Conservation (phyloP, 495 filamentous ascomycete genomes). For the Bacidia rubella region DNA sequence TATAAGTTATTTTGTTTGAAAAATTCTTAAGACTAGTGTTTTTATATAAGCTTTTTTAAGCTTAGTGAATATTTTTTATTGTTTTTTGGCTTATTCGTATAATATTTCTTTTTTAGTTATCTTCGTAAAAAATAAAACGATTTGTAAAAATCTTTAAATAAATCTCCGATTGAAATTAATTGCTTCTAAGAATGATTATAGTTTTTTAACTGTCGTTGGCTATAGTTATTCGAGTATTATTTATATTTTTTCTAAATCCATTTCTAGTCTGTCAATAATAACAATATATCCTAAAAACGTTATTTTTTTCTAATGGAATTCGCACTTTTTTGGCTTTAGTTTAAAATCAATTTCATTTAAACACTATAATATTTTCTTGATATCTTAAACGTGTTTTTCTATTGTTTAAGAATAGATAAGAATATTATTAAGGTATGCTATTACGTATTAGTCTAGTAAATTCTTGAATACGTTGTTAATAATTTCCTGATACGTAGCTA, state of each 20-base stretch:
- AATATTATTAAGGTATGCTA: slow-evolving; percentile 9
- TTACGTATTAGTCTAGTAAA: background rate
- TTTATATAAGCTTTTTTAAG: slow-evolving; percentile 11
- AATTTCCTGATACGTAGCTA: background rate
- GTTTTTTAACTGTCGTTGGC: slow-evolving; percentile 9
- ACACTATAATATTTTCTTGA: slow-evolving; percentile 4
- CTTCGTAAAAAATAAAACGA: slow-evolving; percentile 2
- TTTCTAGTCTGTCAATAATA: slow-evolving; percentile 16
- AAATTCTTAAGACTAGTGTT: slow-evolving; percentile 8
- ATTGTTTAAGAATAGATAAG: slow-evolving; percentile 1
- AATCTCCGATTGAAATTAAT: slow-evolving; percentile 18
- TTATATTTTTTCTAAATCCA: slow-evolving; percentile 20
- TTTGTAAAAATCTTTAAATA: slow-evolving; percentile 13
- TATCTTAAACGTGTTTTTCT: slow-evolving; percentile 1
- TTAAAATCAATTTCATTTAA: slow-evolving; percentile 15
- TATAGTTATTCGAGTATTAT: slow-evolving; percentile 14
- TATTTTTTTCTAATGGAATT: slow-evolving; percentile 22
- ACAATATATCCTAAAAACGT: slow-evolving; percentile 24
- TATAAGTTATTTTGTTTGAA: slow-evolving; percentile 5
- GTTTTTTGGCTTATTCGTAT: slow-evolving; percentile 10
- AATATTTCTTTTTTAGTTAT: slow-evolving; percentile 11
- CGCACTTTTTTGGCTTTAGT: slow-evolving; percentile 21
- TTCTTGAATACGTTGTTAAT: background rate
- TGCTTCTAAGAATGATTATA: slow-evolving; percentile 14
- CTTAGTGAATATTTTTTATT: slow-evolving; percentile 7